phyloP scores from a whole-genome alignment of 2,329 filamentous ascomycete genomes.

The Colletotrichum graminicola region DNA sequence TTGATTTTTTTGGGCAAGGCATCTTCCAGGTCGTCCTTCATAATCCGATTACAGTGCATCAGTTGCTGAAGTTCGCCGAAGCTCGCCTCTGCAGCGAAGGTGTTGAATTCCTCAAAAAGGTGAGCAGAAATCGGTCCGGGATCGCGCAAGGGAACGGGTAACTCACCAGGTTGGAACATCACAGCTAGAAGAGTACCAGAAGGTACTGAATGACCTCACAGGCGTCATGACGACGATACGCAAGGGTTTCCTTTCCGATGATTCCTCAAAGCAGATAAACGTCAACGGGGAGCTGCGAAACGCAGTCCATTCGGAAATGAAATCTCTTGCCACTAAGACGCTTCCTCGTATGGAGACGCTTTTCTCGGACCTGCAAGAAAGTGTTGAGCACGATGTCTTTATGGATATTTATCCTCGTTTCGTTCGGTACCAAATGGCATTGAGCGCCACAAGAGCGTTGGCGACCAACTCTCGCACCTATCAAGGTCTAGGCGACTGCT shows the following conservation, averaged over 20 bases:
- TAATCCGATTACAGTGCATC: conserved; percentile 60
- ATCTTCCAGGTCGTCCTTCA: conserved; percentile 64
- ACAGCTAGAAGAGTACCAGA: conserved; percentile 58
- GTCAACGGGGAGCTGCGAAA: conserved; percentile 56
- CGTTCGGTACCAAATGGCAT: conserved; percentile 63
- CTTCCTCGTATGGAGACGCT: conserved; percentile 61
- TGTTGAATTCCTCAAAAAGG: conserved; percentile 66
- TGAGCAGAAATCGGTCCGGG: conserved; percentile 44
- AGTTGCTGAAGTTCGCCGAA: conserved; percentile 62
- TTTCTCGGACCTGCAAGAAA: conserved; percentile 58
- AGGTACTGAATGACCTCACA: conserved; percentile 54
- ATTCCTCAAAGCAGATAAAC: conserved; percentile 55
- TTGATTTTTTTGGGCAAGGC: conserved; percentile 63
- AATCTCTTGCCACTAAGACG: conserved; percentile 57
- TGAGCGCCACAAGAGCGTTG: conserved; percentile 60
- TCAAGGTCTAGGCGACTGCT: conserved; percentile 69
- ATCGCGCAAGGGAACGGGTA: conserved; percentile 46
- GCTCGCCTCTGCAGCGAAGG: conserved; percentile 61
- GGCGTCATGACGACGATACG: conserved; percentile 53
- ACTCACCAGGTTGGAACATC: conserved; percentile 1
- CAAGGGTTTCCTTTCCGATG: conserved; percentile 47
- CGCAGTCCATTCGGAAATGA: conserved; percentile 60
- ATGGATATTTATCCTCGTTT: conserved; percentile 65
- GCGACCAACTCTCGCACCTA: conserved; percentile 55
- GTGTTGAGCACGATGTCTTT: conserved; percentile 59